Conservation (phyloP, 257 asterid species). For the Capsicum chinense region DNA sequence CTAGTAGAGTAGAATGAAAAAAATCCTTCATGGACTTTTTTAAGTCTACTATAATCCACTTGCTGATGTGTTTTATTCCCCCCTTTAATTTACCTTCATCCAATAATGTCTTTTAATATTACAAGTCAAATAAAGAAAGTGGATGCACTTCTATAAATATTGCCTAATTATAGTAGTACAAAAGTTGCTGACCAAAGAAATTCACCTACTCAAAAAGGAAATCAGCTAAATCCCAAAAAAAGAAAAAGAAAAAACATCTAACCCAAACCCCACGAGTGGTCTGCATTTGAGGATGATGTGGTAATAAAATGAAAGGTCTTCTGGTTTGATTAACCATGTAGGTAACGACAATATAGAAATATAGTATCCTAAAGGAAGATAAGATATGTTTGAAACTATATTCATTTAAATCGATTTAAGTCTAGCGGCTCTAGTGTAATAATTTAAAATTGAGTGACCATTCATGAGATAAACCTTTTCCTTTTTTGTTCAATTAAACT, state of each 20-base stretch:
- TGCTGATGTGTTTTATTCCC: neutral
- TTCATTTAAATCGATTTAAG: too few species aligned
- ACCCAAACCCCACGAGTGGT: constrained; percentile 6
- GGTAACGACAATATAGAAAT: neutral
- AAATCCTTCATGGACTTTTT: neutral
- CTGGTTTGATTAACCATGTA: neutral
- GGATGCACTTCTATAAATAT: neutral
- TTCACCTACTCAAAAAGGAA: neutral
- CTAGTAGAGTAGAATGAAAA: neutral
- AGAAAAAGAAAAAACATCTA: neutral
- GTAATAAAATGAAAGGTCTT: too few species aligned
- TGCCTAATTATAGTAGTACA: neutral
- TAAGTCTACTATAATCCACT: neutral
- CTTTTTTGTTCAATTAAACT: neutral
- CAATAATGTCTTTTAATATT: neutral
- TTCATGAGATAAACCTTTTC: neutral
- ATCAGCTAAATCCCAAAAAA: neutral
- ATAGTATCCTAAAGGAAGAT: neutral
- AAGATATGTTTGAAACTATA: too few species aligned
- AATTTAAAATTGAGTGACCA: neutral
- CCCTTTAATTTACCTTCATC: neutral
- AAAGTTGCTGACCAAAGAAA: constrained; percentile 15
- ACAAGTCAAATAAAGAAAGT: neutral
- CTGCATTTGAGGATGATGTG: neutral
- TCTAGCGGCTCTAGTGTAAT: neutral